Evolutionary conservation across 1,139 yeast genomes (phyloP).

Genomic region (Sugiyamaella pinicola): DNA sequence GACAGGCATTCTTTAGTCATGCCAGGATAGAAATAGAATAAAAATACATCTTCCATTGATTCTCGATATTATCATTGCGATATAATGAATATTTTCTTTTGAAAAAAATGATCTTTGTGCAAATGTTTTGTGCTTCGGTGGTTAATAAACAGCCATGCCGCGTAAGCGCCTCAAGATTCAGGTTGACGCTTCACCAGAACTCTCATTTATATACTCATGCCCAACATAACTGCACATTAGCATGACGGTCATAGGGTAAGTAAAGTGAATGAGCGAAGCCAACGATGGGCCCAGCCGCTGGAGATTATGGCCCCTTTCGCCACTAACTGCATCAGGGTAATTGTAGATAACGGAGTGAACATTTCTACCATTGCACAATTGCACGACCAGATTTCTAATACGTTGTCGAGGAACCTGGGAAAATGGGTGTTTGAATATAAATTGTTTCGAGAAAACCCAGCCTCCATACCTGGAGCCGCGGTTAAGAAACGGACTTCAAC

Average conservation of each 20-base stretch:
- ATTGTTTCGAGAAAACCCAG: conserved; percentile 61
- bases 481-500: conserved; percentile 12
- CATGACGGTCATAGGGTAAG: too few relatives aligned
- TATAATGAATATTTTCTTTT: too few relatives aligned
- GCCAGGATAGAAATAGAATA: too few relatives aligned
- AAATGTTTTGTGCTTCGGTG: too few relatives aligned
- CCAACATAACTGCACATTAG: too few relatives aligned
- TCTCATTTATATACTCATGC: too few relatives aligned
- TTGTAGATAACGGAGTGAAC: conserved; percentile 57
- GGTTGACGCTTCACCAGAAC: neutral
- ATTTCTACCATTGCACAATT: conserved; percentile 67
- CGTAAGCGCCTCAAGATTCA: conserved; percentile 8
- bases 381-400: conserved; percentile 67
- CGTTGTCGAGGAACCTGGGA: conserved; percentile 59
- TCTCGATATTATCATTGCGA: too few relatives aligned
- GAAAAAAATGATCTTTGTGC: too few relatives aligned
- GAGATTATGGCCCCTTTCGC: too few relatives aligned
- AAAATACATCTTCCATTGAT: too few relatives aligned
- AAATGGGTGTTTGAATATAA: conserved; percentile 67
- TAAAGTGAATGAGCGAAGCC: too few relatives aligned
- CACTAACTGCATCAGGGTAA: conserved; percentile 43
- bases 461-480: conserved; percentile 28
- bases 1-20: neutral
- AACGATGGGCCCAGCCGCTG: too few relatives aligned
- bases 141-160: neutral